Evolutionary conservation across 2,329 filamentous ascomycete species (phyloP).

Genomic region (Aspergillus texensis): DNA sequence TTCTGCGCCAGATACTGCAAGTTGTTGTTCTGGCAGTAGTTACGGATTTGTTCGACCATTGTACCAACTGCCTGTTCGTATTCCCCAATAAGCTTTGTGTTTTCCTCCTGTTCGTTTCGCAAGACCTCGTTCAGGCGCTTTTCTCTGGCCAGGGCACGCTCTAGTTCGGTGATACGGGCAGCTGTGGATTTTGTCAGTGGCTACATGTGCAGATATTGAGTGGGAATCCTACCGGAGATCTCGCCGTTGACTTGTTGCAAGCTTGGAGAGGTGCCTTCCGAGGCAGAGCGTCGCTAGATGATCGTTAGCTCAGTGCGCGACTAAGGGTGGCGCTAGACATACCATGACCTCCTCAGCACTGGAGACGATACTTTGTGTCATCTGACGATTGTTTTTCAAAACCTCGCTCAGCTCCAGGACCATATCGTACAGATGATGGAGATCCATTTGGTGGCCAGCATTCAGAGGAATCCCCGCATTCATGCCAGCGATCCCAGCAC

Average conservation of each 20-base stretch:
- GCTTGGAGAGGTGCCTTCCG: constrained; percentile 42
- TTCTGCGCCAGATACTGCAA: constrained; percentile 50
- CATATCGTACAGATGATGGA: constrained; percentile 54
- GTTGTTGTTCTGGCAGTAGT: constrained; percentile 54
- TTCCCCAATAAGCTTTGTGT: constrained; percentile 50
- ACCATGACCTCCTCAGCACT: constrained; percentile 54
- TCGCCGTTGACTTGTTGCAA: constrained; percentile 49
- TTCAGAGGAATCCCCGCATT: constrained; percentile 45
- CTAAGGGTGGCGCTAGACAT: constrained; percentile 20
- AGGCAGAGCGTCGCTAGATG: constrained; percentile 45
- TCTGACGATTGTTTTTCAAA: constrained; percentile 52
- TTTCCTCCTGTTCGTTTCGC: constrained; percentile 51
- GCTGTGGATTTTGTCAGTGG: constrained; percentile 1
- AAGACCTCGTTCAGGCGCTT: constrained; percentile 46
- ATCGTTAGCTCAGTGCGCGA: constrained; percentile 14
- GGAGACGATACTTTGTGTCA: constrained; percentile 52
- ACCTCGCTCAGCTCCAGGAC: constrained; percentile 53
- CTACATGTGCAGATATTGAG: background rate
- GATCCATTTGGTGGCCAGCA: constrained; percentile 55
- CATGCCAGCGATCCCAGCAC: constrained; percentile 41
- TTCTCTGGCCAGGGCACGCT: constrained; percentile 50
- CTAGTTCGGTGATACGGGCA: constrained; percentile 52
- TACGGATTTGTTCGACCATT: constrained; percentile 54
- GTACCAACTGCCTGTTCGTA: constrained; percentile 51
- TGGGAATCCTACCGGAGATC: constrained; percentile 39